Conservation (phyloP, 1,284 basidiomycete genomes). For the Phellopilus nigrolimitatus region DNA sequence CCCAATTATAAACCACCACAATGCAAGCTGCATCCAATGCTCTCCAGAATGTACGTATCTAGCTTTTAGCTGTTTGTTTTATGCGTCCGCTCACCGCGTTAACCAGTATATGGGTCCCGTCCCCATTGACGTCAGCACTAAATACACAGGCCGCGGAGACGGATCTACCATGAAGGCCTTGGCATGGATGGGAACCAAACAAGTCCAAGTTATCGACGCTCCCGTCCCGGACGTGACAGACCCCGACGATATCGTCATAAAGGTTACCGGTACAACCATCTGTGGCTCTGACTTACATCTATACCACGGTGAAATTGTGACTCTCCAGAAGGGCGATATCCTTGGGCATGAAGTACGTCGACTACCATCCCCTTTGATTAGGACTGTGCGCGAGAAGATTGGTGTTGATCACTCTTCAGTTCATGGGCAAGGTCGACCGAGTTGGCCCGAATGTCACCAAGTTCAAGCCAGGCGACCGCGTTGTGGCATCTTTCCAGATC, state of each 20-base stretch:
- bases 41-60: conserved; percentile 30
- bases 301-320: conserved; percentile 60
- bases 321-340: conserved; percentile 62
- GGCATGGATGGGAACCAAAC: conserved; percentile 60
- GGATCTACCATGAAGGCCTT: conserved; percentile 64
- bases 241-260: conserved; percentile 60
- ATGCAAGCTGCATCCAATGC: conserved; percentile 36
- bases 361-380: not conserved
- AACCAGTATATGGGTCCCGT: conserved; percentile 38
- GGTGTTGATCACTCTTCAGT: conserved; percentile 33
- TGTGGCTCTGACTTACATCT: conserved; percentile 69
- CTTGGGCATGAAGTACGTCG: conserved; percentile 61
- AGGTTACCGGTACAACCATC: conserved; percentile 67
- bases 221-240: conserved; percentile 58
- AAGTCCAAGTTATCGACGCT: conserved; percentile 50
- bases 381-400: not conserved
- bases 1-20: not conserved
- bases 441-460: conserved; percentile 61
- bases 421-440: conserved; percentile 66
- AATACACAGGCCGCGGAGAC: conserved; percentile 46
- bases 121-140: conserved; percentile 39
- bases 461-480: conserved; percentile 57
- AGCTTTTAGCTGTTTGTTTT: conserved; percentile 4
- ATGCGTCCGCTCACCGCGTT: conserved; percentile 4
- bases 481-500: conserved; percentile 75